phyloP scores from a whole-genome alignment of 805 yeast species.

The Starmera pachycereana region DNA sequence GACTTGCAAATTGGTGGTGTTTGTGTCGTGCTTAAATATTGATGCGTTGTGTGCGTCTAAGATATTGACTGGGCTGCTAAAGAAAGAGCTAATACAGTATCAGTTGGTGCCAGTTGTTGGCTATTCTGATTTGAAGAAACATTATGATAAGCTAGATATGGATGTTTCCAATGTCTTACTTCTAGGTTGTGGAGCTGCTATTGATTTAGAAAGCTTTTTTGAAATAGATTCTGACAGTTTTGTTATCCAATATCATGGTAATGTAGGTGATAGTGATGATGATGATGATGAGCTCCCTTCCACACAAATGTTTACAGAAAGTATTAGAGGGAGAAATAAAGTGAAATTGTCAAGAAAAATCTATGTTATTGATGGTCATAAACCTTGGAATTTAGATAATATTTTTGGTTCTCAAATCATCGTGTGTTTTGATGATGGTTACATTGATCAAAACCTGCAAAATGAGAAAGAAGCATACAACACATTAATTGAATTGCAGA shows the following conservation, averaged over 20 bases:
- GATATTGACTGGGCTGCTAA: slow-evolving; percentile 58
- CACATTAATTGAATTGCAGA: slow-evolving; percentile 33
- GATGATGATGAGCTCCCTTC: slow-evolving; percentile 1
- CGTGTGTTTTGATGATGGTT: slow-evolving; percentile 82
- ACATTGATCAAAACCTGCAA: slow-evolving; percentile 45
- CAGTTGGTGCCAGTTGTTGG: slow-evolving; percentile 93
- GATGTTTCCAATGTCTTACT: slow-evolving; percentile 70
- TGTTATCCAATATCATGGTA: slow-evolving; percentile 23
- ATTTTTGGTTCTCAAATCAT: slow-evolving; percentile 74
- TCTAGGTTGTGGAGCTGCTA: slow-evolving; percentile 89
- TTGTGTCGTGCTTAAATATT: slow-evolving; percentile 82
- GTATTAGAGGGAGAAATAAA: slow-evolving; percentile 2
- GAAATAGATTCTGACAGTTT: slow-evolving; percentile 51
- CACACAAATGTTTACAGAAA: too few relatives aligned
- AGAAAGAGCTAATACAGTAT: slow-evolving; percentile 75
- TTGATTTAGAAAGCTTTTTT: slow-evolving; percentile 69
- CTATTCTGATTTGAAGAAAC: slow-evolving; percentile 61
- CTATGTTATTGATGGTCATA: slow-evolving; percentile 80
- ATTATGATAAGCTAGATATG: slow-evolving; percentile 54
- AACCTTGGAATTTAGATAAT: slow-evolving; percentile 96
- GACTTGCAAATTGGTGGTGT: slow-evolving; percentile 79
- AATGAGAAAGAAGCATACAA: slow-evolving; percentile 56
- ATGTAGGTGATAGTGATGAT: slow-evolving; percentile 17
- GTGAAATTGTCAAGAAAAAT: slow-evolving; percentile 40
- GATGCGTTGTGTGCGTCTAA: slow-evolving; percentile 89